Evolutionary conservation across 2,329 filamentous ascomycete genomes (phyloP), one percentile per base, ranked within the genome.

Genomic region (Trichoderma breve): DNA sequence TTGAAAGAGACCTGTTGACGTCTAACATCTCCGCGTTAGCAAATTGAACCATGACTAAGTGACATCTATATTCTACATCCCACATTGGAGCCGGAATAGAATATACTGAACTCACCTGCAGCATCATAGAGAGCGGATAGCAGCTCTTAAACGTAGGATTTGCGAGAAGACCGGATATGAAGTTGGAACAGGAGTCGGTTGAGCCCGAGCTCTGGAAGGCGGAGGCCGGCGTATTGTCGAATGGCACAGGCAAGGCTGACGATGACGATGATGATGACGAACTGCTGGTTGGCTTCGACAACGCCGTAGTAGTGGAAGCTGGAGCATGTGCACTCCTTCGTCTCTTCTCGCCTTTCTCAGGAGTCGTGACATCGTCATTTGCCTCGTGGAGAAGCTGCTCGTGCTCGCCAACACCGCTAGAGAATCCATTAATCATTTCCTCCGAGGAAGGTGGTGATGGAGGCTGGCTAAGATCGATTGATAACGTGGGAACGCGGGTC

Each of bases 1-100:
- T 71, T 93, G 85, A 84, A 98, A 98, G 83, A 98, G 97, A 53
- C 90, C 89, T 66, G 87, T 88, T 11, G 95, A 98, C 74, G 92
- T 94, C 90, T 97, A 58, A 3, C 28, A 43, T 36, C 14, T 80
- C 18, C 39, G 43, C 39, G 64, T 80, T 69, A 81, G 75, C 72
- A 43, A 14, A 58, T 24, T 28, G 30, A 34, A 21, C 21, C 18
- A 28, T 15, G 57, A 7, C 21, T 28, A n/a, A 15, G 36, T 4
- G n/a, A 32, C 8, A 5, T 21, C 18, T 12, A 26, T 32, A 14
- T 36, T 55, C 15, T 21, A 11, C 4, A 21, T 32, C n/a, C 18
- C 26, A 6, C 2, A 61, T 21, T 11, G 18, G 18, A 26, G 51
- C 18, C 18, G 26, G 4, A 6, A 5, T 12, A 15, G 5, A 43